Evolutionary conservation across 2,329 filamentous ascomycete genomes (phyloP), one percentile per base, ranked within the genome.

Genomic region (Thelonectria rubi): DNA sequence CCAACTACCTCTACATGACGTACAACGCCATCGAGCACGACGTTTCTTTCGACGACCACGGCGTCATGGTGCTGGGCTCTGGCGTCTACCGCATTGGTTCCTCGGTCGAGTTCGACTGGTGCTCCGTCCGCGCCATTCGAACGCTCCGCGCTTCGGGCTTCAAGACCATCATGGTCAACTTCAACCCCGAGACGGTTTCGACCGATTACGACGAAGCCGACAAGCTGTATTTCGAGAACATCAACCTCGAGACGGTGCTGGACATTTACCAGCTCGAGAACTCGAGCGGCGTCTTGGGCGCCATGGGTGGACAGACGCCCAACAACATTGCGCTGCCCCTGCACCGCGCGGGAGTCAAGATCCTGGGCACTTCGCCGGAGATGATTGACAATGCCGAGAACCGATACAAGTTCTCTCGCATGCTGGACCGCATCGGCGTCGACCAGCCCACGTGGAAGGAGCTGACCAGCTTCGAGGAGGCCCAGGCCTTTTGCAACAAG

Each of bases 351-450:
- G 95, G 96, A 64, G 92, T 97, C 74, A 96, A 94, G 81, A 89
- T 98, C 37, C 84, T 98, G 4, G 95, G 95, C 69, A 99, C 95
- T 2, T 97, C 94, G 0, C 95, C 95, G 10, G 95, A 99, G 78
- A 98, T 98, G 94, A 98, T 99, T 74, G 95, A 99, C 77, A 93
- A 87, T 37, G 95, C 95, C 1, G 95, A 99, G 82, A 98, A 99
- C 78, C 86, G 95, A 60, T 98, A 96, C 86, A 98, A 98, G 83
- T 98, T 98, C 83, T 97, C 93, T 45, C 93, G 95, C 74, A 97
- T 98, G 93, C 85, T 98, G 68, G 95, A 99, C 78, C 87, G 91
- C 69, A 97, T 98, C 69, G 90, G 86, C 24, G 95, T 99, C 32
- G 95, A 99, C 76, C 95, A 99, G 80, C 95, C 95, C 6, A 92